Evolutionary conservation across 2,329 filamentous ascomycete genomes (phyloP).

Genomic region (Alternaria panax): DNA sequence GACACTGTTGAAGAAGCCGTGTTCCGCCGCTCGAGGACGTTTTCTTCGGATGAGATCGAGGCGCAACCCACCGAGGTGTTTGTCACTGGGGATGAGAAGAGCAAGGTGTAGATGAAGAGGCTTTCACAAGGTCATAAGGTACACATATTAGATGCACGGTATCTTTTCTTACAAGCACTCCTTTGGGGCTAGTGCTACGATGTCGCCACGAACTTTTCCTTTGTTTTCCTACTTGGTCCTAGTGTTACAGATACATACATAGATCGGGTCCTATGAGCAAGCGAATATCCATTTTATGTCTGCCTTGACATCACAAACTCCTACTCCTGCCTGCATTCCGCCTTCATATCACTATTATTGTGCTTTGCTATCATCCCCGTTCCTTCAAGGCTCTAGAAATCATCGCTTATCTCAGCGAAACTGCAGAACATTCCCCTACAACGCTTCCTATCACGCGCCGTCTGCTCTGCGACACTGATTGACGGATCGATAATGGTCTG

Average conservation of each 20-base stretch:
- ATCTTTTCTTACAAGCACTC: too few species aligned
- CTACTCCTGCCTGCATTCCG: rapidly evolving
- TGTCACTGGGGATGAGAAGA: conserved; percentile 28
- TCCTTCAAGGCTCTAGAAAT: not conserved
- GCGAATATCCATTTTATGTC: not conserved
- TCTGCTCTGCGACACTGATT: not conserved
- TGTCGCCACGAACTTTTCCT: not conserved
- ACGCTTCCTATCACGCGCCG: not conserved
- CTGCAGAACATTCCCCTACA: not conserved
- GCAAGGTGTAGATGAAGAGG: conserved; percentile 13
- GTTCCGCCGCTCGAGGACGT: conserved; percentile 10
- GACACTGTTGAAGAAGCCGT: conserved; percentile 24
- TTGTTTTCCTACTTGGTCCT: not conserved
- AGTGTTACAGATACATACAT: not conserved
- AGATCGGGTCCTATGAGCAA: not conserved
- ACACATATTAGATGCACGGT: not conserved
- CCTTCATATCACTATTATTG: not conserved
- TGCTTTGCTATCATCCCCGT: not conserved
- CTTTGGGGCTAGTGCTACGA: not conserved
- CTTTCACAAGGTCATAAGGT: too few species aligned
- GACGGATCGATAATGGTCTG: not conserved
- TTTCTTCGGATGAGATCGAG: conserved; percentile 18
- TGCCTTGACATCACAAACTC: not conserved
- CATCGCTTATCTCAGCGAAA: not conserved
- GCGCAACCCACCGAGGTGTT: conserved; percentile 23